These are phyloP conservation scores for Croton laevigatus DNA, from an alignment of 441 rosid genomes.

Conservation along the genomic window DNA sequence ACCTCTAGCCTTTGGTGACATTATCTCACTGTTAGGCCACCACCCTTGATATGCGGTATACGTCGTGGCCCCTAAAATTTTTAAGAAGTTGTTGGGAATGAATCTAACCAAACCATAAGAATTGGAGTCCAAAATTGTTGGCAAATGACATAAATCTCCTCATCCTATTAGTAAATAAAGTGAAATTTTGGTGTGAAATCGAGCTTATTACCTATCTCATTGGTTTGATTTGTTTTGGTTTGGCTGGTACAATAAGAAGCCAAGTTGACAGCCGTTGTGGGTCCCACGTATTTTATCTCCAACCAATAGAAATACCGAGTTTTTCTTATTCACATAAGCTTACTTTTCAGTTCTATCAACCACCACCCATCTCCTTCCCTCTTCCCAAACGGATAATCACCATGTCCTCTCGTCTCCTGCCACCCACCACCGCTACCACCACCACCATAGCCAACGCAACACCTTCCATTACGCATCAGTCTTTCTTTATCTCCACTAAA, in stretches of 20 bases:
- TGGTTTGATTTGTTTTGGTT: too few species aligned
- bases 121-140: too few species aligned
- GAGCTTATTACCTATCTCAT: too few species aligned
- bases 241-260: background rate
- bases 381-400: conserved; percentile 26
- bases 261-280: conserved; percentile 13
- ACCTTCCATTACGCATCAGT: conserved; percentile 26
- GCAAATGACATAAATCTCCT: too few species aligned
- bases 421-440: conserved; percentile 29
- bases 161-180: too few species aligned
- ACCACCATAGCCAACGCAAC: conserved; percentile 20
- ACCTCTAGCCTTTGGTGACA: too few species aligned
- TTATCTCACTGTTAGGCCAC: too few species aligned
- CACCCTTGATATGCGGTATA: too few species aligned
- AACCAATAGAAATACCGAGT: conserved; percentile 1
- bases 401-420: conserved; percentile 47
- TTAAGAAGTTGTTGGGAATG: too few species aligned
- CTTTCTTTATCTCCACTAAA: conserved; percentile 31
- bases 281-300: background rate
- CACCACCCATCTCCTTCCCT: conserved; percentile 1
- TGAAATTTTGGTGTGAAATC: too few species aligned
- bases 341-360: background rate
- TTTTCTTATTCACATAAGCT: background rate
- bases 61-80: too few species aligned
- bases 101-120: too few species aligned